Base-by-base conservation (phyloP, 306 rosid genomes). In the Sesbania bispinosa region DNA sequence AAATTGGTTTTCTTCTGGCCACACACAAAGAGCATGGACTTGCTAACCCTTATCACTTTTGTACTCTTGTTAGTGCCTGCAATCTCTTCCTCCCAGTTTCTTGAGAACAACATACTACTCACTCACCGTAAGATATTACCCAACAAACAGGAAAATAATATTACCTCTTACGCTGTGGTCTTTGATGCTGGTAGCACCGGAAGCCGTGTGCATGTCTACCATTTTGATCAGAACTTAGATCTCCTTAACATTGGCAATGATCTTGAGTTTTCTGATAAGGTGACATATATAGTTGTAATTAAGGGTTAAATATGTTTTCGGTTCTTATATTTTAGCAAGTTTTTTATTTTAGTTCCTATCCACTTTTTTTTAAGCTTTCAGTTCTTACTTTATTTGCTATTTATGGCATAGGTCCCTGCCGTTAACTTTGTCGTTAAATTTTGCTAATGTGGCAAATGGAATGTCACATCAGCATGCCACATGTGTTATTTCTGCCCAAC, bases 161-260 rank as follows among this genome's bases (percentile, higher is more conserved):
- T 39, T 1, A 45, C 54, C 47, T 59, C 84, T 32, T 88, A 48
- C 32, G 91, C 91, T 7, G 95, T 86, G 27, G 80, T 88, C 9
- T 85, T 88, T 61, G 93, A 88, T 66, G 93, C 90, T 35, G 90
- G 90, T 8, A 88, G 95, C 77, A 84, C 89, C n/a, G 95, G 95
- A 10, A 84, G 85, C 65, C 95, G 95, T 11, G 89, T 88, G n/a
- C 95, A 88, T 57, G 95, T 86, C 55, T 88, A 78, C 69, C 66
- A 77, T 24, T 88, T 88, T 21, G 88, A 88, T 30, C 75, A 69
- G 11, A 58, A 66, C 62, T 84, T 84, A 4, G 77, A 85, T 60
- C 94, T 88, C 52, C 52, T 85, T 33, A 87, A 77, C 53, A 86
- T 85, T 43, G 90, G 88, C 38, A 68, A 73, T 20, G 87, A 72